phyloP scores from a whole-genome alignment of 495 filamentous ascomycete species.

The Physcia stellaris region DNA sequence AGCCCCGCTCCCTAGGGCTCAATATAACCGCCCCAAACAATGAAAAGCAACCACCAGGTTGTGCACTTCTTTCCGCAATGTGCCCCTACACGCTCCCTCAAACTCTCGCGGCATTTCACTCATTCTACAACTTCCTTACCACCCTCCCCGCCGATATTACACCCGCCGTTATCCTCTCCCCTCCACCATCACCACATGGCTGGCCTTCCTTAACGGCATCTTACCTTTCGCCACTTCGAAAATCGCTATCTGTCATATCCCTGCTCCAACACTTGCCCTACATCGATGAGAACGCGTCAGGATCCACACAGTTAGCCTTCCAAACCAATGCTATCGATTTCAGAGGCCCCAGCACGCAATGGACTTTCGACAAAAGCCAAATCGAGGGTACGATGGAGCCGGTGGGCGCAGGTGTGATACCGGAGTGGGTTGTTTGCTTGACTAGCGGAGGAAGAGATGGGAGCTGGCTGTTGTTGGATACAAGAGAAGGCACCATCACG shows the following conservation, averaged over 20 bases:
- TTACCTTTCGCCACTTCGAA: slow-evolving; percentile 7
- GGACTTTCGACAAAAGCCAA: slow-evolving; percentile 8
- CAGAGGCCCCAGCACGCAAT: slow-evolving; percentile 5
- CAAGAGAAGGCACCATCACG: slow-evolving; percentile 9
- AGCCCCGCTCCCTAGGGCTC: no score
- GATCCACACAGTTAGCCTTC: slow-evolving; percentile 9
- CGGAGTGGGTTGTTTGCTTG: slow-evolving; percentile 9
- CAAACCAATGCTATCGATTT: slow-evolving; percentile 8
- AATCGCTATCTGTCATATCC: slow-evolving; percentile 4
- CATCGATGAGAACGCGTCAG: slow-evolving; percentile 8
- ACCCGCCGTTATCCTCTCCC: slow-evolving; percentile 8
- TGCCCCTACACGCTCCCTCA: slow-evolving; percentile 8
- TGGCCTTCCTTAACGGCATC: slow-evolving; percentile 8
- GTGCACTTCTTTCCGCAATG: slow-evolving; percentile 1
- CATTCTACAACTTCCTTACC: slow-evolving; percentile 10
- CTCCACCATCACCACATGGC: slow-evolving; percentile 6
- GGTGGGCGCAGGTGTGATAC: slow-evolving; percentile 9
- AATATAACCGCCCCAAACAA: slow-evolving; percentile 24
- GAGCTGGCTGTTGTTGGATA: slow-evolving; percentile 11
- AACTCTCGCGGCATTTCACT: slow-evolving; percentile 10
- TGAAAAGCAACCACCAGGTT: no score
- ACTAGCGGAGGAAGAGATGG: slow-evolving; percentile 8
- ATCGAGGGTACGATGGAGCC: slow-evolving; percentile 8
- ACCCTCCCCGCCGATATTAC: slow-evolving; percentile 10
- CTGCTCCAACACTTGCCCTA: slow-evolving; percentile 10